Conservation (phyloP, 2,329 filamentous ascomycete genomes). For the Colletotrichum cuscutae region DNA sequence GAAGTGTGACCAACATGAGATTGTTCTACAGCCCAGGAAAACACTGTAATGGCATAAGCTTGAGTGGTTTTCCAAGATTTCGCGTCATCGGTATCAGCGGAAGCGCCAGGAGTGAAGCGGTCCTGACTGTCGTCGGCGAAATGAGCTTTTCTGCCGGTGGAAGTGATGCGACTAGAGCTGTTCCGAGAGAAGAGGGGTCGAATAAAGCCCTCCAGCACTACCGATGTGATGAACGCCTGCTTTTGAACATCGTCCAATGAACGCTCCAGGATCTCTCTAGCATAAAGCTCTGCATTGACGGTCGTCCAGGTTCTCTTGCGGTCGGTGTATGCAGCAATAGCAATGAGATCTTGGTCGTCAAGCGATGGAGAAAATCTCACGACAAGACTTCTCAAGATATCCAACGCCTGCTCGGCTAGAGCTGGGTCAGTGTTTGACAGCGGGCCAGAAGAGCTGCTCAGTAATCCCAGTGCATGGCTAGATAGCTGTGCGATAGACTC, state of each 20-base stretch:
- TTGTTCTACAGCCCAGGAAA: constrained; percentile 68
- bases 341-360: constrained; percentile 41
- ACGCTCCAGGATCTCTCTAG: constrained; percentile 45
- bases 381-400: constrained; percentile 2
- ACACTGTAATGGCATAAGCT: constrained; percentile 45
- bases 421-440: background rate
- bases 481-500: background rate
- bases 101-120: background rate
- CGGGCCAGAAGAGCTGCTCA: background rate
- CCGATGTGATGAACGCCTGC: constrained; percentile 58
- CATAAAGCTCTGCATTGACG: constrained; percentile 40
- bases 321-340: constrained; percentile 46
- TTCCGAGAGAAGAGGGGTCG: constrained; percentile 73
- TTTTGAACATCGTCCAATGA: constrained; percentile 38
- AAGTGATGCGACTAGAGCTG: constrained; percentile 63
- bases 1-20: constrained; percentile 55
- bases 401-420: background rate
- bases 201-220: constrained; percentile 71
- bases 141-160: constrained; percentile 64
- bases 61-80: constrained; percentile 69
- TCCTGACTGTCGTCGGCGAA: constrained; percentile 49
- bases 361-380: background rate
- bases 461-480: background rate
- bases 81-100: constrained; percentile 37
- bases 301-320: constrained; percentile 52